phyloP scores from a whole-genome alignment of 2,329 filamentous ascomycete genomes.

The Graphilbum fragrans region DNA sequence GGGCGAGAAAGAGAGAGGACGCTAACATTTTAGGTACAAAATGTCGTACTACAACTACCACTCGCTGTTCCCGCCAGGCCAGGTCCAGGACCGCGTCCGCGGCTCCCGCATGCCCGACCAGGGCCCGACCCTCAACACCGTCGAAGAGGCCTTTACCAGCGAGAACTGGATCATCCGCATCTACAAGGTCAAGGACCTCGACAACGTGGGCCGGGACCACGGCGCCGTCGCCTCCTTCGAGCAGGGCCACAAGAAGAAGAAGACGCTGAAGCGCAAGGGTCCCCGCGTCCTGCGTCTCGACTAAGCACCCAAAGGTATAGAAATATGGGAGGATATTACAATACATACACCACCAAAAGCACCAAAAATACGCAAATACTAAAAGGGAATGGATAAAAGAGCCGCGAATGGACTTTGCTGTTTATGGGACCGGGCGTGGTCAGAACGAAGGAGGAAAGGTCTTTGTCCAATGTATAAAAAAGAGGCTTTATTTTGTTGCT shows the following conservation, averaged over 20 bases:
- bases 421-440: too few relatives aligned
- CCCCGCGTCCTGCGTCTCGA: slow-evolving; percentile 60
- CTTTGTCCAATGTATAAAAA: too few relatives aligned
- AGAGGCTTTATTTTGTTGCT: too few relatives aligned
- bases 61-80: slow-evolving; percentile 78
- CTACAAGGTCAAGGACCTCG: slow-evolving; percentile 98
- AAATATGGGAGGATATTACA: too few relatives aligned
- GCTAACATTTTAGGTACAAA: slow-evolving; percentile 66
- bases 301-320: slow-evolving; percentile 25
- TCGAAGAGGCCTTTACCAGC: slow-evolving; percentile 96
- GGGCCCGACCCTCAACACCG: slow-evolving; percentile 71
- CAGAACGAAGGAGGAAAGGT: too few relatives aligned
- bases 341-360: not conserved
- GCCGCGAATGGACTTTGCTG: too few relatives aligned
- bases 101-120: slow-evolving; percentile 68
- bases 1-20: not conserved
- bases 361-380: not conserved
- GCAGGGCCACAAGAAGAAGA: slow-evolving; percentile 76
- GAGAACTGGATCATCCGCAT: slow-evolving; percentile 99
- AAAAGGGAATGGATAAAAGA: too few relatives aligned
- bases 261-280: slow-evolving; percentile 58
- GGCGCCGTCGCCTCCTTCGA: slow-evolving; percentile 57
- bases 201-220: slow-evolving; percentile 90
- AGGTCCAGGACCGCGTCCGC: slow-evolving; percentile 84
- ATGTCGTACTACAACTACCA: slow-evolving; percentile 99